phyloP scores from a whole-genome alignment of 495 filamentous ascomycete genomes.

The Hypomontagnella monticulosa region DNA sequence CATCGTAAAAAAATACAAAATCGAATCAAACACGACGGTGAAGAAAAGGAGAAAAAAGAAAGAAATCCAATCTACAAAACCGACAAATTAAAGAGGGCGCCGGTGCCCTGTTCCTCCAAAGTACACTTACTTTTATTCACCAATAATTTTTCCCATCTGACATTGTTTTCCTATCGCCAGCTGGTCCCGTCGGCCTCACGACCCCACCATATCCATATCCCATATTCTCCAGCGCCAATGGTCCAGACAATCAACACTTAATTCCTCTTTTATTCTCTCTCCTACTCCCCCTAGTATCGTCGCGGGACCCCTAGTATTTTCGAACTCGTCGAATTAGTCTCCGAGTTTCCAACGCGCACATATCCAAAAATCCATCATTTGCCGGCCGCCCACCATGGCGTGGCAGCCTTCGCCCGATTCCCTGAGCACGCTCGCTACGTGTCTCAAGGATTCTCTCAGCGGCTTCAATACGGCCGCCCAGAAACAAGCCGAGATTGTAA shows the following conservation, averaged over 20 bases:
- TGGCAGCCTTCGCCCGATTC: slow-evolving; percentile 93
- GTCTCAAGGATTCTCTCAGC: slow-evolving; percentile 90
- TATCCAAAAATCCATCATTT: slow-evolving; percentile 3
- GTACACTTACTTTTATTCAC: slow-evolving; percentile 4
- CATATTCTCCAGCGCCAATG: slow-evolving; percentile 22
- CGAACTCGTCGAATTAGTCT: neutral
- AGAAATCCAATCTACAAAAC: neutral
- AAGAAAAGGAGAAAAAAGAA: neutral
- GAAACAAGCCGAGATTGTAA: slow-evolving; percentile 81
- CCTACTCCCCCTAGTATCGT: slow-evolving; percentile 2
- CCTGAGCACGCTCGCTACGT: slow-evolving; percentile 86
- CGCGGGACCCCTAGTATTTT: slow-evolving; percentile 4
- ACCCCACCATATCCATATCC: slow-evolving; percentile 27
- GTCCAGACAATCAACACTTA: slow-evolving; percentile 34
- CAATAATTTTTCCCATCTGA: slow-evolving; percentile 4
- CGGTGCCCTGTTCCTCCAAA: neutral
- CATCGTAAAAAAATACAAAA: slow-evolving; percentile 18
- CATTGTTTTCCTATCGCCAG: slow-evolving; percentile 28
- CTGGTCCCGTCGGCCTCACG: slow-evolving; percentile 16
- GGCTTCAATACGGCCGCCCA: slow-evolving; percentile 78
- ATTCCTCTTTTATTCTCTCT: neutral
- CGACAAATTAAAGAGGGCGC: neutral
- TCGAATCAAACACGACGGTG: neutral
- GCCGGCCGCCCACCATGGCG: slow-evolving; percentile 67
- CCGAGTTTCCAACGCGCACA: slow-evolving; percentile 15